Percentiles rank a stretch among this genome's conserved stretches.
phyloP scores from a whole-genome alignment of 768 basidiomycete species.

The Russula abietina region DNA sequence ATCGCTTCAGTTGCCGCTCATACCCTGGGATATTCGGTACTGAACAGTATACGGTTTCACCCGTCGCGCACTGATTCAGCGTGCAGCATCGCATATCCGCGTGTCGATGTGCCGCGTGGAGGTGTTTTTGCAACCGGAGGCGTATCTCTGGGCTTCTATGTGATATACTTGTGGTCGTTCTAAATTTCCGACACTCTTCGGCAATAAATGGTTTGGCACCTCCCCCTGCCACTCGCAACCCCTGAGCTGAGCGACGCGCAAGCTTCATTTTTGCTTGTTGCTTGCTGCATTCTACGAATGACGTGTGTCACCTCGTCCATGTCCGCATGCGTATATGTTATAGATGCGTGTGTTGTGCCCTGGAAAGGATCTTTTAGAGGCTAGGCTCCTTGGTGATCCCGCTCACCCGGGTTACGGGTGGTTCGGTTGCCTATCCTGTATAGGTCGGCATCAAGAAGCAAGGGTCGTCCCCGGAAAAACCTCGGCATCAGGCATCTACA shows the following conservation, averaged over 20 bases:
- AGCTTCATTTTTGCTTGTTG: neutral
- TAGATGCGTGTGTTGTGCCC: neutral
- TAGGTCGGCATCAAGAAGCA: neutral
- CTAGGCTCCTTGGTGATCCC: neutral
- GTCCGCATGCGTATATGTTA: neutral
- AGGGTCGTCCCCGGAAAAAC: neutral
- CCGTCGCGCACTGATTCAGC: neutral
- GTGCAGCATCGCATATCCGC: neutral
- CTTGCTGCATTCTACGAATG: neutral
- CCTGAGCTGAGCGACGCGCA: neutral
- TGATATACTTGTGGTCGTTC: neutral
- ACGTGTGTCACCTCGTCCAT: neutral
- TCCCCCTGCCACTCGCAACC: neutral
- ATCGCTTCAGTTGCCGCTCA: neutral
- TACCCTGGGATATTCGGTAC: neutral
- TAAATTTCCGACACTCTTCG: neutral
- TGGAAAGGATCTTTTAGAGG: neutral
- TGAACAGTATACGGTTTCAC: neutral
- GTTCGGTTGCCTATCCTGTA: neutral
- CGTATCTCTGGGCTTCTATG: neutral
- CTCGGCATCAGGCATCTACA: constrained; percentile 5
- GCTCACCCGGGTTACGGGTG: neutral
- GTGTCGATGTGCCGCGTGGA: neutral
- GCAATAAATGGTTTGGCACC: neutral
- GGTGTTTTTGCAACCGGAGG: neutral